phyloP scores from a whole-genome alignment of 2,329 filamentous ascomycete genomes.

The Claviceps quebecensis region DNA sequence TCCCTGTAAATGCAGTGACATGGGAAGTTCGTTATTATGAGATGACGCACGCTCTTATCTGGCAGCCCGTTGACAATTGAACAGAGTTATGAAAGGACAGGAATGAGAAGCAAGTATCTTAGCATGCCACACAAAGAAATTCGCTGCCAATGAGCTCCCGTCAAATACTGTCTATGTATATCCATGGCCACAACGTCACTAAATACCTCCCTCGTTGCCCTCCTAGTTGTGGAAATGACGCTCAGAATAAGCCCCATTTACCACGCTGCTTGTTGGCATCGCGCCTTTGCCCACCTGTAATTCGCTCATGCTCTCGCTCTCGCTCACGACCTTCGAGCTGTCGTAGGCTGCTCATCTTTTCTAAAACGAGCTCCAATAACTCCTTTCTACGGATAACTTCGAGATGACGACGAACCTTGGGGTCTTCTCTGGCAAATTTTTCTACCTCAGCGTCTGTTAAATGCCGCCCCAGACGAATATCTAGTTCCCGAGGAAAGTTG shows the following conservation, averaged over 20 bases:
- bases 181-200: too few species aligned
- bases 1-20: neutral
- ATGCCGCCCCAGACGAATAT: conserved; percentile 70
- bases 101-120: neutral
- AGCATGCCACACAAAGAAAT: too few species aligned
- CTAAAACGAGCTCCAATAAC: conserved; percentile 77
- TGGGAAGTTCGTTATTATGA: neutral
- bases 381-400: conserved; percentile 90
- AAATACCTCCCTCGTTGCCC: too few species aligned
- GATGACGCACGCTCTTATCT: neutral
- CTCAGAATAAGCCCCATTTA: conserved; percentile 36
- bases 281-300: conserved; percentile 9
- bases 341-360: conserved; percentile 87
- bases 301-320: conserved; percentile 46
- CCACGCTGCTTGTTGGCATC: conserved; percentile 27
- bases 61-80: neutral
- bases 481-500: conserved; percentile 87
- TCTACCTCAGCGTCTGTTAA: conserved; percentile 71
- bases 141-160: too few species aligned
- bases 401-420: conserved; percentile 74
- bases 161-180: too few species aligned
- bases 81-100: neutral
- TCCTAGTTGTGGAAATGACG: too few species aligned
- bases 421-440: conserved; percentile 82
- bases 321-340: conserved; percentile 67